A percentile compares a stretch with the other conserved stretches of the same genome.
Conservation (phyloP, 805 yeast genomes). For the Candida vartiovaarae region DNA sequence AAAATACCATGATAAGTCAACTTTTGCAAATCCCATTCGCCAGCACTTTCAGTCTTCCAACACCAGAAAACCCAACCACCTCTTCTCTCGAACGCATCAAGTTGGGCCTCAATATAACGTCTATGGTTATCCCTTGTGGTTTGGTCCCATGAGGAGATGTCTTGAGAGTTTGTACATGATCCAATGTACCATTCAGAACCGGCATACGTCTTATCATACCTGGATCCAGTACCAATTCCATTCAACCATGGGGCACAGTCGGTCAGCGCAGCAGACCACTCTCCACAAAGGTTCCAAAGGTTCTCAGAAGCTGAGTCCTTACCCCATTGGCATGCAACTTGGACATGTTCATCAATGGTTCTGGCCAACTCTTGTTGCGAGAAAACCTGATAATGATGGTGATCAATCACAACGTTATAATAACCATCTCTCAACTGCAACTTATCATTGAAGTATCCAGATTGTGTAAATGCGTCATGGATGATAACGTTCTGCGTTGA, state of each 20-base stretch:
- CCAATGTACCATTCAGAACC: conserved; percentile 44
- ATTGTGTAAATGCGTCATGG: conserved; percentile 75
- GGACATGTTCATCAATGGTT: conserved; percentile 54
- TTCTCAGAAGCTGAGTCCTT: conserved; percentile 37
- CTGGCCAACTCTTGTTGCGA: conserved; percentile 52
- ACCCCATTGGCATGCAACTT: conserved; percentile 47
- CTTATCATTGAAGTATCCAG: conserved; percentile 56
- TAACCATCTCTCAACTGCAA: conserved; percentile 31
- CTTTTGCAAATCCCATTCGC: conserved; percentile 80
- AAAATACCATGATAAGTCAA: conserved; percentile 54
- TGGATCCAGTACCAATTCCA: conserved; percentile 78
- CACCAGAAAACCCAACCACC: conserved; percentile 94
- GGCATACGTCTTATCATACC: conserved; percentile 58
- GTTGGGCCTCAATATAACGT: conserved; percentile 78
- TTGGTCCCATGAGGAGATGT: conserved; percentile 50
- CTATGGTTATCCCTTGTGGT: conserved; percentile 53
- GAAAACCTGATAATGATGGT: conserved; percentile 89
- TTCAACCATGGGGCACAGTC: conserved; percentile 88
- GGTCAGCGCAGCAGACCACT: conserved; percentile 88
- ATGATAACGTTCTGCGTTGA: conserved; percentile 54
- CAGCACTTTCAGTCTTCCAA: conserved; percentile 77
- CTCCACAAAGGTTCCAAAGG: conserved; percentile 79
- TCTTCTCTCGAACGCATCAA: conserved; percentile 71
- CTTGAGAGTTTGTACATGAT: conserved; percentile 48
- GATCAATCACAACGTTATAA: conserved; percentile 75